Evolutionary conservation across 1,139 yeast genomes (phyloP), one percentile per base, ranked within the genome.

Genomic region (Geotrichum reessii): DNA sequence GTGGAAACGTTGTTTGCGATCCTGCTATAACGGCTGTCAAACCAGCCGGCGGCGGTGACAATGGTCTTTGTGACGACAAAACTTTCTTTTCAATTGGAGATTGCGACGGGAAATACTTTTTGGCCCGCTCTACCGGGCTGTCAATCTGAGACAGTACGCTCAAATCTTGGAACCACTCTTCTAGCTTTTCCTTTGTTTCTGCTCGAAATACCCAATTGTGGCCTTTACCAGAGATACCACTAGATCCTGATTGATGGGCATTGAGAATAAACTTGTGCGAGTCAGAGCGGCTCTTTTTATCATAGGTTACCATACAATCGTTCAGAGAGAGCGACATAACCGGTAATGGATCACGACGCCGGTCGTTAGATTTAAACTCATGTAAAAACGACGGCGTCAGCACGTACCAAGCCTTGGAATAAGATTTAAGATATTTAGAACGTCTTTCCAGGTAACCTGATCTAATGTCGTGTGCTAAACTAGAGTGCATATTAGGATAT

Each of bases 141-240:
- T 83, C 76, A 65, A 86, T 75, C 44, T 76, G 73, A 8, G 90
- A 87, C 67, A 90, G 76, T 50, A 78, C 77, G 67, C 84, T 84
- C 63, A 92, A 78, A 69, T 88, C 95, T 63, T 81, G 81, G 71
- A 82, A 89, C 99, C 99, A 93, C 28, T 79, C 81, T 68, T 86
- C 83, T 92, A 91, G 87, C 53, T 81, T 76, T 52, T 84, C 86
- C 67, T 87, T 87, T 52, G 86, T 81, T 68, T 87, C 92, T 25
- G 95, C 86, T 66, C 96, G 80, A 75, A 93, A 92, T 11, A 91
- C 96, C 90, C 95, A 91, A 68, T 90, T 91, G 74, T 92, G 97
- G 56, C 90, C 88, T 68, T 90, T 81, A 64, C 86, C 87, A 48
- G 83, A 71, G 47, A 81, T 68, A 11, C 92, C 91, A 25, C 58